These are phyloP conservation scores for Hymenoscyphus fructigenus DNA, from an alignment of 2,329 filamentous ascomycete species.

Conservation along the genomic window DNA sequence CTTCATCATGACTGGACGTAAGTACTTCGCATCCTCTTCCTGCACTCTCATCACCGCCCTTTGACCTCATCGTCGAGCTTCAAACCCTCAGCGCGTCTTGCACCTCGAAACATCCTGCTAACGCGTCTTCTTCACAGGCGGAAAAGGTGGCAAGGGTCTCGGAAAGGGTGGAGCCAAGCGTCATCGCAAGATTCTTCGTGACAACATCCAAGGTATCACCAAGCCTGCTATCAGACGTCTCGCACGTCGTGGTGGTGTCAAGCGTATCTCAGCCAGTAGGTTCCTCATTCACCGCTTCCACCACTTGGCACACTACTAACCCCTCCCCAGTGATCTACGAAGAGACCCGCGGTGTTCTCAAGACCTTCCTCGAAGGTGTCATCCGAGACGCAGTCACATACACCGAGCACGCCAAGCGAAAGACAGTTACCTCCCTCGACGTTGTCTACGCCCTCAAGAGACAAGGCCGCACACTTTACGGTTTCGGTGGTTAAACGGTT, in stretches of 20 bases:
- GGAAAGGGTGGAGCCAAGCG: conserved; percentile 98
- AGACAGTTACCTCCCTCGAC: conserved; percentile 66
- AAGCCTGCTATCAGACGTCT: conserved; percentile 99
- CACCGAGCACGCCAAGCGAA: conserved; percentile 80
- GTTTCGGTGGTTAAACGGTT: conserved; percentile 60
- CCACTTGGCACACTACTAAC: conserved; percentile 5
- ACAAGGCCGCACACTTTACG: conserved; percentile 66
- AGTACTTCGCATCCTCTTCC: conserved; percentile 38
- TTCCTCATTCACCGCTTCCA: conserved; percentile 7
- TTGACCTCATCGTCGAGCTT: neutral
- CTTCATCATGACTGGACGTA: conserved; percentile 59
- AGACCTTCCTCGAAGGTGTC: conserved; percentile 81
- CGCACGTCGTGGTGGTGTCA: conserved; percentile 98
- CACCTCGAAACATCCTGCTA: conserved; percentile 77
- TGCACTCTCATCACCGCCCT: neutral
- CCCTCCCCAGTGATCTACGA: conserved; percentile 18
- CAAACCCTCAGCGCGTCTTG: conserved; percentile 37
- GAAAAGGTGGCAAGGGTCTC: conserved; percentile 85
- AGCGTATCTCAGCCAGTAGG: conserved; percentile 96
- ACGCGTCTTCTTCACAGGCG: conserved; percentile 40
- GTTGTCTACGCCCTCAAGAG: conserved; percentile 66
- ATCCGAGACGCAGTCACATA: conserved; percentile 73
- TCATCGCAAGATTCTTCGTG: conserved; percentile 97
- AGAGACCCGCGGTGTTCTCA: conserved; percentile 77
- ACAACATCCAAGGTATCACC: conserved; percentile 99